A percentile compares a stretch with the other conserved stretches of the same genome.
These are phyloP conservation scores for Dactylellina drechsleri DNA, from an alignment of 2,329 filamentous ascomycete genomes.

Conservation along the genomic window DNA sequence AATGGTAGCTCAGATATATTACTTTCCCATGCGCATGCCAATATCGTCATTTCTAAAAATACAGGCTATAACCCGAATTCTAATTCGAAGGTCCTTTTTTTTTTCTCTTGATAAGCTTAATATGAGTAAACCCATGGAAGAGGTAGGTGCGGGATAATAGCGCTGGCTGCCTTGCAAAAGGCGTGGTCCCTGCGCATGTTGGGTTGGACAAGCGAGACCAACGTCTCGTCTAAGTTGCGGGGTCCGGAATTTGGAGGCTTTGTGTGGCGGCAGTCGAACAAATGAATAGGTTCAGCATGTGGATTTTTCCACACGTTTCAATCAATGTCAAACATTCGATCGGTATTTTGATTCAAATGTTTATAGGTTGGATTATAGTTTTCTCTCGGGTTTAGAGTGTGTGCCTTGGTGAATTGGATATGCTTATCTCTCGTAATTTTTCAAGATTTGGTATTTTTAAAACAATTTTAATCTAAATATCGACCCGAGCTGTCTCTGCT, in stretches of 20 bases:
- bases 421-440: conserved; percentile 49
- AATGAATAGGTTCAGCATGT: no score
- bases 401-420: conserved; percentile 5
- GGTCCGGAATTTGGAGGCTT: conserved; percentile 32
- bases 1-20: background rate
- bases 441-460: conserved; percentile 52
- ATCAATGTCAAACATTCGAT: background rate
- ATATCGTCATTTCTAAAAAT: conserved; percentile 30
- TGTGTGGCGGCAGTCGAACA: conserved; percentile 15
- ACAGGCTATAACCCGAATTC: conserved; percentile 7
- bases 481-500: background rate
- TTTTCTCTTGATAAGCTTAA: conserved; percentile 31
- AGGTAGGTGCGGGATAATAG: conserved; percentile 1
- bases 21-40: background rate
- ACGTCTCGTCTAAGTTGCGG: conserved; percentile 52
- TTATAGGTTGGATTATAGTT: no score
- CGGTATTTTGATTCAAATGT: no score
- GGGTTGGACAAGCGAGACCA: conserved; percentile 40
- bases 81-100: background rate
- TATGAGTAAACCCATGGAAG: conserved; percentile 13
- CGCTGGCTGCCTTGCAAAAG: conserved; percentile 23
- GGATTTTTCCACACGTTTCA: conserved; percentile 1
- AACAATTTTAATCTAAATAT: conserved; percentile 2
- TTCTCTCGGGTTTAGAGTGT: no score
- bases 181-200: conserved; percentile 7